Evolutionary conservation across 345 rosid genomes (phyloP), one percentile per base, ranked within the genome.

Genomic region (Acer saccharum): DNA sequence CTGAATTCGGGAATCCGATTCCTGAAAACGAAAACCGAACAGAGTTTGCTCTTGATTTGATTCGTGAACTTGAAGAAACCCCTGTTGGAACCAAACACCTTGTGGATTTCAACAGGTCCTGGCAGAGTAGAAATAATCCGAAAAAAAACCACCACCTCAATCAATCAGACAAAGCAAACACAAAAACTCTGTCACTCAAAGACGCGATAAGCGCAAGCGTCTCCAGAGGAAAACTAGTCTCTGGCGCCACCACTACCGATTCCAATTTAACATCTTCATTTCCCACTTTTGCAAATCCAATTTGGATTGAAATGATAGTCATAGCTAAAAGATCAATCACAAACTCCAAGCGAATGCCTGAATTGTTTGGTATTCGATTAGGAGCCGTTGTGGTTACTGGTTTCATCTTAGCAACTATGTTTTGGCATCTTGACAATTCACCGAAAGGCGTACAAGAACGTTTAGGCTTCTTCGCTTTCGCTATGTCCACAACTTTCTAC

Each of bases 401-500:
- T 41, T 86, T 92, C 69, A 96, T 96, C 81, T 44, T 96, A 50
- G 98, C 98, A 0, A 94, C 98, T 39, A 87, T 94, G 75, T 96
- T 90, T 81, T 87, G 92, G 87, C 82, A 89, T 17, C 93, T 94
- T 0, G 98, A 96, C 77, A 75, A 79, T 75, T 94, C 98, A 0
- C 99, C 98, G 0, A 91, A 87, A 83, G 99, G 99, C 0, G 89
- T 86, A 23, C 97, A 91, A 75, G 99, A 96, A 73, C 87, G 98
- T 16, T 2, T 94, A 48, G 99, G 98, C 2, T 94, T 94, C 84
- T 91, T 94, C 74, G 98, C 99, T 18, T 92, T 96, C 65, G 98
- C 99, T 23, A 94, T 96, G 98, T 89, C 97, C 6, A 91, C 98
- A 23, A 92, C 93, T 4, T 94, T 92, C 95, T 96, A 94, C 90